Base-by-base conservation (phyloP, 2,329 filamentous ascomycete genomes). In the Aspergillus sp. region DNA sequence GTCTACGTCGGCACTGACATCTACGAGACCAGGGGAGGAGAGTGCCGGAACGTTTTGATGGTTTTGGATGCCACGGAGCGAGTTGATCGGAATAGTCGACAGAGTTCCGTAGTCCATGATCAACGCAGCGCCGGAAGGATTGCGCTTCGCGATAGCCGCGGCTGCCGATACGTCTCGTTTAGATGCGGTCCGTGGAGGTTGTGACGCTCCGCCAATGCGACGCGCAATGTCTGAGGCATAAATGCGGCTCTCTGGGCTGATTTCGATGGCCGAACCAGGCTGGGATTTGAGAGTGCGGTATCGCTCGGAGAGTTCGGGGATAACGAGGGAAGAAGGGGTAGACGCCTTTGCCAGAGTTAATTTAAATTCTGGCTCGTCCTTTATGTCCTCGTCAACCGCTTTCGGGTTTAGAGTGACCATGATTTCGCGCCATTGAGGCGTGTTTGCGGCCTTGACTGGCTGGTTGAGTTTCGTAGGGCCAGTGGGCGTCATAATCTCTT, bases 21-120 rank as follows among this genome's bases (percentile, higher is more conserved):
- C 95, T 3, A 96, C 92, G 24, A 88, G 83, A 0, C 95, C 95
- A 0, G 95, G 90, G 5, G 85, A 81, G 1, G 84, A 81, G 67
- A 99, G 91, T 4, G 95, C 91, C 20, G 87, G 92, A 45, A 96
- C 89, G 22, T 83, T 81, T 22, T 81, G 79, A 76, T 99, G 95
- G 13, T 82, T 80, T 36, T 87, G 85, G 73, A 99, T 98, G 20
- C 95, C 95, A 32, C 95, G 89, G 20, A 99, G 83, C 0, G 92
- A 96, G 80, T 96, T 96, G 59, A 89, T 80, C 3, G 95, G 95
- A 48, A 99, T 87, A 0, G 84, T 89, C 57, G 86, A 81, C 3
- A 85, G 75, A 4, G 93, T 89, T 17, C 95, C 95, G 76, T 99
- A 99, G 78, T 99, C 95, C 45, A 99, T 85, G 65, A 99, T 91